Conservation (phyloP, 73 alveolate species). For the Tetrahymena elliotti region DNA sequence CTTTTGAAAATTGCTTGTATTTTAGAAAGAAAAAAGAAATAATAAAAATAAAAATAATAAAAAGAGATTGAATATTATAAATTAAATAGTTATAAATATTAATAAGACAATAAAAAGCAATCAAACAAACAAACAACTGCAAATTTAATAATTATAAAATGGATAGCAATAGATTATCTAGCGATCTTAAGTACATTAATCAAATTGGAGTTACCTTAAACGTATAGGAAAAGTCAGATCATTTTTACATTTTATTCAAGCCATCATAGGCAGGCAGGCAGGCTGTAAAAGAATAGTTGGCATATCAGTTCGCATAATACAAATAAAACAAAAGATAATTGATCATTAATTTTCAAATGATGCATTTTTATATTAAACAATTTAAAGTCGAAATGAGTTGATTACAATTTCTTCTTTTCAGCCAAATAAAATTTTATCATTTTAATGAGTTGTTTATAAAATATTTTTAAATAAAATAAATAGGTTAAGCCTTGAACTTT, state of each 20-base stretch:
- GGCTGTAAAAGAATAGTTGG: neutral
- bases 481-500: slow-evolving; percentile 26
- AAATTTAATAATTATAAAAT: neutral
- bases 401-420: neutral
- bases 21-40: neutral
- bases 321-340: neutral
- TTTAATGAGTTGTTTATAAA: neutral
- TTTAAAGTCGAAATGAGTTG: neutral
- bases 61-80: neutral
- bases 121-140: neutral
- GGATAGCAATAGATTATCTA: slow-evolving; percentile 40
- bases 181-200: slow-evolving; percentile 21
- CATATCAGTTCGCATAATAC: neutral
- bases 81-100: neutral
- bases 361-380: neutral
- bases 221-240: slow-evolving; percentile 23
- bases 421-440: neutral
- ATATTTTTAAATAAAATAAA: neutral
- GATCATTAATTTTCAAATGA: neutral
- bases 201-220: slow-evolving; percentile 33
- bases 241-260: neutral
- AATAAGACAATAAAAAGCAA: neutral
- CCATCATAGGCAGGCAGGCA: neutral
- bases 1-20: neutral
- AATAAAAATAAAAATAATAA: neutral